Conservation (phyloP, 2,329 filamentous ascomycete genomes). For the Penicillium sp. region DNA sequence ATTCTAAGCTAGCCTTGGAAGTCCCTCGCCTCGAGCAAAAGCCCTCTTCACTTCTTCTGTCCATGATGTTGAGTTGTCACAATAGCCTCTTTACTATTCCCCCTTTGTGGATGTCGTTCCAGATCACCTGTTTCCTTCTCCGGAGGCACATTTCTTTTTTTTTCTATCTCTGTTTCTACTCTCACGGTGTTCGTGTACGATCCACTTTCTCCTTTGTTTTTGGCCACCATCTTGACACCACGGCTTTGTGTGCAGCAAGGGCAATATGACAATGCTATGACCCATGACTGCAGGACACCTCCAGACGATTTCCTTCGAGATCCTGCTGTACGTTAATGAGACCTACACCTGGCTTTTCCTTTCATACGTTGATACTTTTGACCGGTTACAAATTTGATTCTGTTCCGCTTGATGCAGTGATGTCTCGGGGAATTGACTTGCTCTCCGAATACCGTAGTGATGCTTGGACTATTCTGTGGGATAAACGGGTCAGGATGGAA, state of each 20-base stretch:
- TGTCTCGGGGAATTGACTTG: no score
- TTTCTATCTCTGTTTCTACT: constrained; percentile 4
- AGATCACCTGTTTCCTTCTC: constrained; percentile 9
- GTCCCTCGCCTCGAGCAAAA: constrained; percentile 11
- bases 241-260: constrained; percentile 13
- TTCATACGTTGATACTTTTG: constrained; percentile 20
- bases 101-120: constrained; percentile 13
- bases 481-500: background rate
- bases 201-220: constrained; percentile 14
- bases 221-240: constrained; percentile 6
- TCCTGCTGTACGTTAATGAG: constrained; percentile 24
- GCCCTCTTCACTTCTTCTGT: constrained; percentile 23
- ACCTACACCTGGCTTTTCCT: constrained; percentile 10
- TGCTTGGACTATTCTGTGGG: background rate
- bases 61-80: constrained; percentile 26
- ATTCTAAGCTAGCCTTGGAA: constrained; percentile 29
- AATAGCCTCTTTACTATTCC: constrained; percentile 22
- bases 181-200: constrained; percentile 24
- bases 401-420: no score
- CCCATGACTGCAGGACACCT: constrained; percentile 23
- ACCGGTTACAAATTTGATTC: constrained; percentile 14
- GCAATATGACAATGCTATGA: constrained; percentile 23
- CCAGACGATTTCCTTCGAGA: constrained; percentile 19
- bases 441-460: no score
- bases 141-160: background rate